These are phyloP conservation scores for Fusarium metavorans DNA, from an alignment of 2,329 filamentous ascomycete genomes.

Conservation along the genomic window DNA sequence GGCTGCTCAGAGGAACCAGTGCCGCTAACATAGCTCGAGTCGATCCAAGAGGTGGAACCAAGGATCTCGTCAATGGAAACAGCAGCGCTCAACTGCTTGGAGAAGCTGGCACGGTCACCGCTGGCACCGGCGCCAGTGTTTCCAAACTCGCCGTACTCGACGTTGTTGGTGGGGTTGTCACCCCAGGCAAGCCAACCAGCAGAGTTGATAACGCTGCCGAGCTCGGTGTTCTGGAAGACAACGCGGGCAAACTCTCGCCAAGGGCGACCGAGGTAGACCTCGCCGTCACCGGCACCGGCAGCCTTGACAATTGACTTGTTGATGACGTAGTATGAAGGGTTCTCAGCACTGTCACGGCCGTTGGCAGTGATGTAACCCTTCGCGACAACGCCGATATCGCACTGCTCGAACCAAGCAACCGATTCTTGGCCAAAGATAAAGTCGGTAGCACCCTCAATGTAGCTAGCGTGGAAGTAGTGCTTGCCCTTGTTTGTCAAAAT, in stretches of 20 bases:
- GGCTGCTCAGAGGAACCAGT: not conserved
- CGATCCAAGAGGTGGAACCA: slow-evolving; percentile 25
- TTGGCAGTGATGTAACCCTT: slow-evolving; percentile 56
- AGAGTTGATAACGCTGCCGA: slow-evolving; percentile 52
- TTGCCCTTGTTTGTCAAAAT: slow-evolving; percentile 58
- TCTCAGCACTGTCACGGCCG: slow-evolving; percentile 51
- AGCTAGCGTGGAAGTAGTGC: slow-evolving; percentile 59
- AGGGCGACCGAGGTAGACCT: slow-evolving; percentile 60
- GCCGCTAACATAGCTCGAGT: slow-evolving; percentile 17
- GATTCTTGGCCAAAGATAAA: slow-evolving; percentile 54
- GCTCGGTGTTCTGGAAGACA: slow-evolving; percentile 60
- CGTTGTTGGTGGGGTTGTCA: slow-evolving; percentile 61
- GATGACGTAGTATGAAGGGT: slow-evolving; percentile 58
- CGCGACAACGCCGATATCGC: slow-evolving; percentile 52
- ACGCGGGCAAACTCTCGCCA: slow-evolving; percentile 60
- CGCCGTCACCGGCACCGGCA: slow-evolving; percentile 44
- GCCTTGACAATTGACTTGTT: slow-evolving; percentile 54
- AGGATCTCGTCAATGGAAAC: slow-evolving; percentile 22
- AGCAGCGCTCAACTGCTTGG: slow-evolving; percentile 45
- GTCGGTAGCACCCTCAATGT: slow-evolving; percentile 61
- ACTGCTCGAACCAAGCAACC: slow-evolving; percentile 56
- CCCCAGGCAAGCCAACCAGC: slow-evolving; percentile 70
- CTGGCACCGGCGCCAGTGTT: slow-evolving; percentile 68
- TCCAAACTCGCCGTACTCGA: slow-evolving; percentile 67
- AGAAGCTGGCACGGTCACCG: slow-evolving; percentile 63